Evolutionary conservation across 1,139 yeast species (phyloP), one percentile per base, ranked within the genome.

Genomic region (Lodderomyces margitis): DNA sequence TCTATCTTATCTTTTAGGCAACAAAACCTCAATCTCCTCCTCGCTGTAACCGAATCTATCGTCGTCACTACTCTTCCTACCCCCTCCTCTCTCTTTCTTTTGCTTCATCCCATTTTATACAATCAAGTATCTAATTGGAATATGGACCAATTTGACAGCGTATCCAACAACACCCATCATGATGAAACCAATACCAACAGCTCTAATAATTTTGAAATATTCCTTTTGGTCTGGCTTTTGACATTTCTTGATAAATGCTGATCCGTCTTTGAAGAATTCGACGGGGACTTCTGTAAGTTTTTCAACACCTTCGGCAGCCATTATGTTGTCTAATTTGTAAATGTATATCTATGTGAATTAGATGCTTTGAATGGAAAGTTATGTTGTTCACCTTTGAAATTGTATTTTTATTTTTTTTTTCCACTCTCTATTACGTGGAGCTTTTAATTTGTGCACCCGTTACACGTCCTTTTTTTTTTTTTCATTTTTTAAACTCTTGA

Each of bases 81-180:
- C 15, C 10, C 30, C 5, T 27, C 30, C 10, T 16, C 15, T 27
- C 30, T 8, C 14, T 3, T n/a, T n/a, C n/a, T n/a, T n/a, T n/a
- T n/a, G n/a, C n/a, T n/a, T n/a, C n/a, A n/a, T n/a, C n/a, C n/a
- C n/a, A n/a, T n/a, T 27, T 74, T 77, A 91, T 54, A 91, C 98
- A 70, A 91, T 89, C 72, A 91, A 81, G 71, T 89, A 94, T 74
- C 98, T 86, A 72, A 91, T 89, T 61, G 98, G 98, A 58, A 91
- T 91, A 70, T 91, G 98, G 58, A 91, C 78, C 62, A 91, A 79
- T 73, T 92, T 92, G 68, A 92, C 95, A 58, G 83, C 87, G 70
- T 89, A 92, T 46, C 98, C 98, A 58, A 92, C 95, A 58, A 88
- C 86, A 58, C 98, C 98, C 92, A 92, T 94, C 80, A 91, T 91